Percentiles rank a stretch among this genome's conserved stretches.
phyloP scores from a whole-genome alignment of 2,329 filamentous ascomycete genomes.

The Pseudocercospora crystallina region DNA sequence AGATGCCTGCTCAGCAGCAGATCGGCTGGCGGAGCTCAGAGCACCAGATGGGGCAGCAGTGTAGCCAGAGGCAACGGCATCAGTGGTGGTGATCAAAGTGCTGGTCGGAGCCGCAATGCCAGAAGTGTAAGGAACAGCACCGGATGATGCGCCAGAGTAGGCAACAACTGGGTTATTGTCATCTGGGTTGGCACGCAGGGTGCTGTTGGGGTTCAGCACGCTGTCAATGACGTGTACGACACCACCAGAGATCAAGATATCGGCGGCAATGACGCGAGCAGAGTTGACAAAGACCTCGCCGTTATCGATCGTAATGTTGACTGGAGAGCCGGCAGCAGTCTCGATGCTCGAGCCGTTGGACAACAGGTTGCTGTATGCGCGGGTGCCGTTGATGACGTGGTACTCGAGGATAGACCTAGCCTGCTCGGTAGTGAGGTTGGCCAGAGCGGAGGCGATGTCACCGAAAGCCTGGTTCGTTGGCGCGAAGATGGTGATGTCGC shows the following conservation, averaged over 20 bases:
- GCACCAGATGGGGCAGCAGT: conserved; percentile 14
- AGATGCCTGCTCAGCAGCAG: conserved; percentile 6
- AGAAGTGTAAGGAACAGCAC: conserved; percentile 56
- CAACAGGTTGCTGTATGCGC: conserved; percentile 53
- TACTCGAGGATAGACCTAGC: conserved; percentile 60
- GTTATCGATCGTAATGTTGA: conserved; percentile 42
- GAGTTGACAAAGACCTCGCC: conserved; percentile 46
- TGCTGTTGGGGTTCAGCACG: conserved; percentile 59
- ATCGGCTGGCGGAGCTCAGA: conserved; percentile 9
- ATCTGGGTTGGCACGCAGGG: conserved; percentile 42
- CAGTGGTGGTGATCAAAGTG: conserved; percentile 25
- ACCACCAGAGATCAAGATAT: conserved; percentile 47
- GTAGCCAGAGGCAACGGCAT: conserved; percentile 35
- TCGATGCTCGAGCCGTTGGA: conserved; percentile 37
- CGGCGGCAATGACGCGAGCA: conserved; percentile 42
- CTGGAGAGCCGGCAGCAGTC: conserved; percentile 38
- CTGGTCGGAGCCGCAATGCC: conserved; percentile 46
- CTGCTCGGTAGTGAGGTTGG: conserved; percentile 48
- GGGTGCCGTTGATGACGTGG: conserved; percentile 60
- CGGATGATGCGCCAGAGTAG: conserved; percentile 55
- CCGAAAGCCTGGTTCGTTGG: conserved; percentile 62
- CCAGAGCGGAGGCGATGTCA: conserved; percentile 54
- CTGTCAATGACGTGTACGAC: conserved; percentile 56
- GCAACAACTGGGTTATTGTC: conserved; percentile 49
- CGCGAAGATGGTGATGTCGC: conserved; percentile 63